These are phyloP conservation scores for Pseudogymnoascus sp. DNA, from an alignment of 2,329 filamentous ascomycete species.

Conservation along the genomic window DNA sequence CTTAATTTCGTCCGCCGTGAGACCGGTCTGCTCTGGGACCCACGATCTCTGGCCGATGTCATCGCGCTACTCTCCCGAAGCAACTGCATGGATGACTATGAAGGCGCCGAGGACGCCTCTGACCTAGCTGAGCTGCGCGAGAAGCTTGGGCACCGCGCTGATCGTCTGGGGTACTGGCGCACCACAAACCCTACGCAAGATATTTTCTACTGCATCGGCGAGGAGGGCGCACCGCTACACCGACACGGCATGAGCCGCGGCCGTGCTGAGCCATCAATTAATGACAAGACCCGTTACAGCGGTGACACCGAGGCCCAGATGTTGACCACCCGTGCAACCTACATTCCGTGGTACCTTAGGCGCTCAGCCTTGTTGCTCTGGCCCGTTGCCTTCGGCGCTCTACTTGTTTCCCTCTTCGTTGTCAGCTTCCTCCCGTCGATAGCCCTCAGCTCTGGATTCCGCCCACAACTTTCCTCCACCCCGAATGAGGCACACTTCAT, in stretches of 20 bases:
- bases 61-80: slow-evolving; percentile 72
- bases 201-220: slow-evolving; percentile 76
- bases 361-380: slow-evolving; percentile 60
- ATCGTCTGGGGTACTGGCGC: slow-evolving; percentile 83
- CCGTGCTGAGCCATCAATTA: slow-evolving; percentile 38
- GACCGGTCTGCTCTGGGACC: slow-evolving; percentile 81
- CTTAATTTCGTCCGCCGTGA: slow-evolving; percentile 57
- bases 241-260: slow-evolving; percentile 45
- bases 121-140: slow-evolving; percentile 46
- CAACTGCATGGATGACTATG: slow-evolving; percentile 69
- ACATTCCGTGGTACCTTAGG: slow-evolving; percentile 72
- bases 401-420: slow-evolving; percentile 66
- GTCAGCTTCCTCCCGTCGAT: slow-evolving; percentile 70
- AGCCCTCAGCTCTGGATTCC: slow-evolving; percentile 63
- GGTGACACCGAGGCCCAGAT: slow-evolving; percentile 6
- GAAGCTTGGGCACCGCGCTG: slow-evolving; percentile 50
- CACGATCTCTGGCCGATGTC: slow-evolving; percentile 73
- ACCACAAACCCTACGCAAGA: slow-evolving; percentile 55
- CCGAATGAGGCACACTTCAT: slow-evolving; percentile 65
- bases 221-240: slow-evolving; percentile 45
- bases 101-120: slow-evolving; percentile 56
- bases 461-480: slow-evolving; percentile 57
- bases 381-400: slow-evolving; percentile 50
- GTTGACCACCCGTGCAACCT: slow-evolving; percentile 27
- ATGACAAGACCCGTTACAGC: slow-evolving; percentile 5